Conservation (phyloP, 2,329 filamentous ascomycete species). For the Cladophialophora yegresii region DNA sequence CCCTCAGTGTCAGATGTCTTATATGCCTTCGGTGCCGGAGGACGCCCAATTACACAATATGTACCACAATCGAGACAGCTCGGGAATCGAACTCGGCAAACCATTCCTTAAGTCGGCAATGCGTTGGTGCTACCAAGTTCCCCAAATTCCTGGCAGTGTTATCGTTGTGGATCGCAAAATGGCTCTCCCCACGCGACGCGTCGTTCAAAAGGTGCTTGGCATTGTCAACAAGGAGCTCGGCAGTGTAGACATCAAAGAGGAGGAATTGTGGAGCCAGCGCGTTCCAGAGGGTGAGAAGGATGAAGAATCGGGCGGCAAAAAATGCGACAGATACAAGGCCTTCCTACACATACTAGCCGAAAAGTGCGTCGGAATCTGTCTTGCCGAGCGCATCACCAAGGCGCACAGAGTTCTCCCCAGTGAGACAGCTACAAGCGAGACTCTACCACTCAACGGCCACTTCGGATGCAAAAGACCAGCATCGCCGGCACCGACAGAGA, state of each 20-base stretch:
- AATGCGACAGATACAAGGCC: slow-evolving; percentile 57
- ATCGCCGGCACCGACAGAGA: slow-evolving; percentile 25
- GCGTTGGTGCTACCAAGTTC: slow-evolving; percentile 55
- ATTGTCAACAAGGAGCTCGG: slow-evolving; percentile 65
- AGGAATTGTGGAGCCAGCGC: slow-evolving; percentile 58
- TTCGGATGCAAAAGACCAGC: slow-evolving; percentile 18
- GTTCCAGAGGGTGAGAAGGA: slow-evolving; percentile 40
- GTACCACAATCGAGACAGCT: slow-evolving; percentile 63
- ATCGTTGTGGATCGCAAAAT: slow-evolving; percentile 61
- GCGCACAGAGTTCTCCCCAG: slow-evolving; percentile 51
- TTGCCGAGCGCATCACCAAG: slow-evolving; percentile 63
- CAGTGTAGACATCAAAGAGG: slow-evolving; percentile 61
- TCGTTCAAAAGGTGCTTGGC: slow-evolving; percentile 60
- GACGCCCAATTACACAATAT: slow-evolving; percentile 65
- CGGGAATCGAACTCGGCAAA: slow-evolving; percentile 63
- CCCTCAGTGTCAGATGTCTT: slow-evolving; percentile 65
- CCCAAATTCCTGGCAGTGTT: slow-evolving; percentile 56
- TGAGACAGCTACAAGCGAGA: slow-evolving; percentile 27
- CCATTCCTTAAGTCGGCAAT: slow-evolving; percentile 57
- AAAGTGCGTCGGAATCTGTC: slow-evolving; percentile 63
- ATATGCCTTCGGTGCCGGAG: slow-evolving; percentile 62
- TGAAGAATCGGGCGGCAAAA: slow-evolving; percentile 37
- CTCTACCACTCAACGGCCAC: slow-evolving; percentile 26
- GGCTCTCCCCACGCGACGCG: slow-evolving; percentile 53
- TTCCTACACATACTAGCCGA: slow-evolving; percentile 63